Percentiles rank a stretch among this genome's conserved stretches.
These are phyloP conservation scores for Trypanosoma conorhini DNA, from an alignment of 208 protist genomes.

Conservation along the genomic window DNA sequence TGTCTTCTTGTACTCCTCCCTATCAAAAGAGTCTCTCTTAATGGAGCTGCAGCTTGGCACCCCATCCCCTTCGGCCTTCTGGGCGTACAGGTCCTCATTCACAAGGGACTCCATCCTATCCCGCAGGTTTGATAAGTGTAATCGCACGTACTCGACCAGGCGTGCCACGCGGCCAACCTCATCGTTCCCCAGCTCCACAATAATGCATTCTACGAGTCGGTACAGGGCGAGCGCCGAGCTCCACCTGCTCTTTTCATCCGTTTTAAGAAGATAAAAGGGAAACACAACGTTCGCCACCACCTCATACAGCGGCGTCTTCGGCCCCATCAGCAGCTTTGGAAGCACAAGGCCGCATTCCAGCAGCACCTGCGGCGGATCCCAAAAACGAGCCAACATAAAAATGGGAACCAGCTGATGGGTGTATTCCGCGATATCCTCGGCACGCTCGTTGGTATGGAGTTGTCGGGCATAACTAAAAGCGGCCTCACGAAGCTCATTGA, in stretches of 20 bases:
- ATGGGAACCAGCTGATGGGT: slow-evolving; percentile 12
- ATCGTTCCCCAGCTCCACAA: slow-evolving; percentile 13
- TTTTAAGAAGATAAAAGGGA: slow-evolving; percentile 21
- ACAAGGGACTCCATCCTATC: slow-evolving; percentile 23
- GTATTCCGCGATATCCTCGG: slow-evolving; percentile 7
- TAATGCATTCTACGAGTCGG: slow-evolving; percentile 26
- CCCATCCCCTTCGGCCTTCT: background rate
- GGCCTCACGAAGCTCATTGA: slow-evolving; percentile 17
- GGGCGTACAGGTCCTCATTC: slow-evolving; percentile 7
- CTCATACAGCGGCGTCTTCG: slow-evolving; percentile 20
- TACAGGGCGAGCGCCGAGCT: slow-evolving; percentile 22
- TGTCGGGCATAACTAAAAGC: slow-evolving; percentile 19
- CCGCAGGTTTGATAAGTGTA: slow-evolving; percentile 2
- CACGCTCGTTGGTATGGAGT: background rate
- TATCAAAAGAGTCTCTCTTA: background rate
- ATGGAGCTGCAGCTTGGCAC: background rate
- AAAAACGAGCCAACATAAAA: slow-evolving; percentile 24
- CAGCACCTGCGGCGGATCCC: slow-evolving; percentile 8
- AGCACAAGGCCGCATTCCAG: slow-evolving; percentile 21
- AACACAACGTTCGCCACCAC: slow-evolving; percentile 17
- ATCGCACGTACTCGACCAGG: slow-evolving; percentile 12
- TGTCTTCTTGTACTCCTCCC: background rate
- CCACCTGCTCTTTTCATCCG: slow-evolving; percentile 5
- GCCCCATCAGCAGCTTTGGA: slow-evolving; percentile 21
- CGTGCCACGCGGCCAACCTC: slow-evolving; percentile 21